Base-by-base conservation (phyloP, 2,329 filamentous ascomycete genomes). In the Fusarium multiceps region DNA sequence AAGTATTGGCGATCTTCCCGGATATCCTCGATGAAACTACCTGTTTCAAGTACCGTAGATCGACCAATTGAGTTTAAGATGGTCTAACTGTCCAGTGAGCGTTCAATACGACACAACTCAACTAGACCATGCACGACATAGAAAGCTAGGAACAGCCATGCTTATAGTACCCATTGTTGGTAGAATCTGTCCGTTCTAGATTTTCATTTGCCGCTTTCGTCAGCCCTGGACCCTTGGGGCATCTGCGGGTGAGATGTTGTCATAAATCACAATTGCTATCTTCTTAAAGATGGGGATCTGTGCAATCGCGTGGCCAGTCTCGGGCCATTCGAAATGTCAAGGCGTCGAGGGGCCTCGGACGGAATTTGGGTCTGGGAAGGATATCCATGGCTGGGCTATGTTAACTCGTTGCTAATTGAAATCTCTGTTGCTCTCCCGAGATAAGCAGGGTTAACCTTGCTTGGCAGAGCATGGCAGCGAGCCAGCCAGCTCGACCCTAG, bases 401-500 rank as follows among this genome's bases (percentile, higher is more conserved):
- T 21, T 34, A 55, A 20, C 42, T 63, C 27, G 27, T 55, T 28
- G 32, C 41, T 30, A 42, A 27, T 21, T 30, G 25, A 32, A 30
- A 28, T 27, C 21, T 30, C 8, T 46, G 27, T 42, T 45, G 13
- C 37, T 58, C 45, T 25, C 37, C 53, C 28, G 51, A 37, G n/a
- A 27, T 64, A 58, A 55, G 40, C 59, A 64, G 32, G 45, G 51
- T 25, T 51, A 46, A n/a, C 21, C 23, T 47, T 64, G 27, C 59
- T 64, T 58, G 45, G 40, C 45, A 42, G 16, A 9, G 8, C 27
- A 30, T 28, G 23, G 4, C 20, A 20, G 12, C 7, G 27, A 46
- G 12, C 8, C 34, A 46, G 32, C 32, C 32, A 28, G 32, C n/a
- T n/a, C 32, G 40, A 43, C 21, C 42, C 23, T 63, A 20, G 32